Evolutionary conservation across 306 rosid species (phyloP).

Genomic region (Glycine tomentella): DNA sequence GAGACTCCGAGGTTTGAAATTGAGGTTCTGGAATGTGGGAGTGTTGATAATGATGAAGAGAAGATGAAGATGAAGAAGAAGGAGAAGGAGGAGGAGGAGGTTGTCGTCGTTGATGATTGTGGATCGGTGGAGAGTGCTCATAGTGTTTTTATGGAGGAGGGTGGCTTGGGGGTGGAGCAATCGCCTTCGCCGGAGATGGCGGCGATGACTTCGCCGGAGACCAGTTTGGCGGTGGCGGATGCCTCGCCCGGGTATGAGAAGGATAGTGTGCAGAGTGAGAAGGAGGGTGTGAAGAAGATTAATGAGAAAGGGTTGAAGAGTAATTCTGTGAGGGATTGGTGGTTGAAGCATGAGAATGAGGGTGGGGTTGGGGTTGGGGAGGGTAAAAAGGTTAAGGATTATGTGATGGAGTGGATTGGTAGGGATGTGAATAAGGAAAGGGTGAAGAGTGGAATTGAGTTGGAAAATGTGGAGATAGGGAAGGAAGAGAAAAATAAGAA

Average conservation of each 20-base stretch:
- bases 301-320: constrained; percentile 53
- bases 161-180: constrained; percentile 55
- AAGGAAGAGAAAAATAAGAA: constrained; percentile 64
- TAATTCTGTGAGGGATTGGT: constrained; percentile 69
- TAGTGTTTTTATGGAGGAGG: constrained; percentile 63
- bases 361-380: constrained; percentile 20
- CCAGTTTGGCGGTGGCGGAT: neutral
- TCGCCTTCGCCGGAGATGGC: constrained; percentile 57
- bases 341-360: constrained; percentile 77
- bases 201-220: constrained; percentile 51
- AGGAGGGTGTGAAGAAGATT: constrained; percentile 46
- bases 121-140: constrained; percentile 80
- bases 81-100: neutral
- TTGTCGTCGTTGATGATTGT: constrained; percentile 60
- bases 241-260: constrained; percentile 51
- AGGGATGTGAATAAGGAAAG: constrained; percentile 72
- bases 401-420: constrained; percentile 96
- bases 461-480: constrained; percentile 38
- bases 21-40: constrained; percentile 30
- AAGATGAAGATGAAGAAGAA: constrained; percentile 51
- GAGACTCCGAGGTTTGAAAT: constrained; percentile 26
- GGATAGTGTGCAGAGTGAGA: constrained; percentile 23
- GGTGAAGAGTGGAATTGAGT: constrained; percentile 52
- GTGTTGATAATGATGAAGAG: constrained; percentile 22
- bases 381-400: constrained; percentile 69